Evolutionary conservation across 495 filamentous ascomycete genomes (phyloP).

Genomic region (Penicillium cosmopolitanum): DNA sequence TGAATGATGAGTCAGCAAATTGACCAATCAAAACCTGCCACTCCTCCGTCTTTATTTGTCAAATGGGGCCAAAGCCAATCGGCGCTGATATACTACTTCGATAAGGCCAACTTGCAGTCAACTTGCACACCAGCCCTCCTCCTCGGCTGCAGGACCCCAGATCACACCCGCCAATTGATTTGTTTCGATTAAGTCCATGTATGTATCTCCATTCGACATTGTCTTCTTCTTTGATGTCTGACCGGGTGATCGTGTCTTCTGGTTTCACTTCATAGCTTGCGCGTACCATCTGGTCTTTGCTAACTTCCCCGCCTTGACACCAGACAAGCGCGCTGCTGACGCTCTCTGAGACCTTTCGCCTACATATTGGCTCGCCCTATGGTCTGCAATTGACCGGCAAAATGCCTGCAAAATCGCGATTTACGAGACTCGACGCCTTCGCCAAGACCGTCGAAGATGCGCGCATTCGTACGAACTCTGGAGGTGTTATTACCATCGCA

Average conservation of each 20-base stretch:
- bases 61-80: constrained; percentile 19
- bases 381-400: constrained; percentile 33
- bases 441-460: constrained; percentile 99
- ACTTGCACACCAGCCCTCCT: constrained; percentile 12
- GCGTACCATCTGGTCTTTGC: constrained; percentile 17
- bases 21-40: constrained; percentile 41
- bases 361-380: constrained; percentile 24
- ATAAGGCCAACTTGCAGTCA: constrained; percentile 31
- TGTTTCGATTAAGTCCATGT: constrained; percentile 16
- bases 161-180: constrained; percentile 12
- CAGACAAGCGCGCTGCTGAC: constrained; percentile 12
- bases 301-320: constrained; percentile 11
- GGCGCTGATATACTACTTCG: constrained; percentile 9
- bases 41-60: constrained; percentile 39
- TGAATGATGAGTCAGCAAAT: constrained; percentile 17
- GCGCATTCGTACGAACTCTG: constrained; percentile 93
- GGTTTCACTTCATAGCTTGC: constrained; percentile 15
- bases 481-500: constrained; percentile 90
- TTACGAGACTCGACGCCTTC: constrained; percentile 96
- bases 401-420: constrained; percentile 72
- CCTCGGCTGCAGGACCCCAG: constrained; percentile 11
- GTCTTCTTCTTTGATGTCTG: neutral
- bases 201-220: neutral
- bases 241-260: neutral
- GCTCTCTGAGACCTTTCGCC: constrained; percentile 6